phyloP scores from a whole-genome alignment of 225 moss, liverwort and hornwort species.

The Takakia lepidozioides region DNA sequence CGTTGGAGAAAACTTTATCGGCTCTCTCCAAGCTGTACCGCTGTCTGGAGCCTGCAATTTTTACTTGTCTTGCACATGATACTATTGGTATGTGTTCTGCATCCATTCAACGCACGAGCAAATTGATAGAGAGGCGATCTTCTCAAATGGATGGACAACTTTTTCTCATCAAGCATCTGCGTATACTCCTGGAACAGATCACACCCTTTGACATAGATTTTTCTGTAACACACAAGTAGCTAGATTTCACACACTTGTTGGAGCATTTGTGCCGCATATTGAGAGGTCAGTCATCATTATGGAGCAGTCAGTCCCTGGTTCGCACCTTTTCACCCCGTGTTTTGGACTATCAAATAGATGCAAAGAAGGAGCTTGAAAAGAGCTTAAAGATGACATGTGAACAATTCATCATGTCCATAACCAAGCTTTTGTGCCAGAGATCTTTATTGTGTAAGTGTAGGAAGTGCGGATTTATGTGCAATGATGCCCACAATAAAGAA shows the following conservation, averaged over 20 bases:
- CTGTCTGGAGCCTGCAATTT: constrained; percentile 44
- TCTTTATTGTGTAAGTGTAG: too few relatives aligned
- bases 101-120: constrained; percentile 53
- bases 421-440: too few relatives aligned
- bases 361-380: constrained; percentile 48
- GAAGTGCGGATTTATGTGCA: too few relatives aligned
- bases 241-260: constrained; percentile 53
- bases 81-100: constrained; percentile 36
- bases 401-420: constrained; percentile 51
- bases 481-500: too few relatives aligned
- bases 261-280: constrained; percentile 44
- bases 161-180: constrained; percentile 43
- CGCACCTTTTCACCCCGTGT: constrained; percentile 39
- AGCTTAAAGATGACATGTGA: constrained; percentile 44
- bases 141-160: constrained; percentile 50
- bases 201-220: constrained; percentile 52
- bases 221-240: constrained; percentile 44
- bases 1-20: constrained; percentile 45
- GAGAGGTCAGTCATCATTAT: constrained; percentile 32
- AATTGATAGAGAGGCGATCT: constrained; percentile 26
- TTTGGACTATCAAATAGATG: constrained; percentile 41
- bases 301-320: constrained; percentile 27
- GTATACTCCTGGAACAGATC: constrained; percentile 50
- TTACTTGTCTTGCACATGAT: constrained; percentile 51
- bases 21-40: constrained; percentile 51